Conservation (phyloP, 2,329 filamentous ascomycete genomes). For the Acrodontium crateriforme region DNA sequence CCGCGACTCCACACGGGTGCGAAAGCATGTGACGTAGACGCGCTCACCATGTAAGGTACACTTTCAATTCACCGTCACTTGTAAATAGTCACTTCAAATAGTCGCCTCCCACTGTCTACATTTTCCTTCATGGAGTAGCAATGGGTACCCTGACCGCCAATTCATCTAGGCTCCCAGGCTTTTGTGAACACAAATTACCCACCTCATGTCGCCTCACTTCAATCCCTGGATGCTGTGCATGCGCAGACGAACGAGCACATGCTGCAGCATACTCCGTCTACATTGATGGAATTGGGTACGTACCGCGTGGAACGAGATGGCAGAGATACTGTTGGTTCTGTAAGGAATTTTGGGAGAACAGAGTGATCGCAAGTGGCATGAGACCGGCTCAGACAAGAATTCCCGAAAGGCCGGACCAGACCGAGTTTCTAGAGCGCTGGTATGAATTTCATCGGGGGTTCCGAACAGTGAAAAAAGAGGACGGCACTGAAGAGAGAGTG, state of each 20-base stretch:
- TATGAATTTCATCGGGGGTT: constrained; percentile 37
- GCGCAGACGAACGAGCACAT: constrained; percentile 24
- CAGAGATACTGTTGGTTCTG: constrained; percentile 40
- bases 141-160: constrained; percentile 19
- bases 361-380: constrained; percentile 29
- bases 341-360: constrained; percentile 36
- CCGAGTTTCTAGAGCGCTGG: constrained; percentile 32
- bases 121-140: no score
- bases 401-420: constrained; percentile 34
- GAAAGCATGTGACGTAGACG: no score
- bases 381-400: constrained; percentile 31
- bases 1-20: no score
- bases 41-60: no score
- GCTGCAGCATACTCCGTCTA: constrained; percentile 32
- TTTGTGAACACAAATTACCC: constrained; percentile 19
- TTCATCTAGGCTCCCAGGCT: constrained; percentile 10
- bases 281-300: constrained; percentile 37
- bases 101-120: no score
- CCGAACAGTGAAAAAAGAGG: constrained; percentile 24
- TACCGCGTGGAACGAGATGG: constrained; percentile 34
- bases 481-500: constrained; percentile 32
- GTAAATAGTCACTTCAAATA: no score
- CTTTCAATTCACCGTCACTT: no score
- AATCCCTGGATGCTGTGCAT: constrained; percentile 18
- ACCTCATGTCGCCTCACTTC: constrained; percentile 19